Base-by-base conservation (phyloP, 176 grass and related monocot genomes). In the Juncus inflexus region DNA sequence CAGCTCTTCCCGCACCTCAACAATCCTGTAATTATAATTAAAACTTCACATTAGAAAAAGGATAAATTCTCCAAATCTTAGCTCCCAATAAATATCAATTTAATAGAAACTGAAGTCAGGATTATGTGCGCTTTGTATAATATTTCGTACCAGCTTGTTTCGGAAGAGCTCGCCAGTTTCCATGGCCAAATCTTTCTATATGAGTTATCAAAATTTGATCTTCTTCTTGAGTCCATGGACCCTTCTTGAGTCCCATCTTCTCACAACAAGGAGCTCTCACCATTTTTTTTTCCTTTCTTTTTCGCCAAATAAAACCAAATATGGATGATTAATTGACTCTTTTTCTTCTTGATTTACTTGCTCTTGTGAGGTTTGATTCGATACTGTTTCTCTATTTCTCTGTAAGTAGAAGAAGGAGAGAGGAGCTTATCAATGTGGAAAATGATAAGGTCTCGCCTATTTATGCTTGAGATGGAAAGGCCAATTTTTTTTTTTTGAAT, bases 231-330 rank as follows among this genome's bases (percentile, higher is more conserved):
- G 90, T 95, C 90, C 90, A 95, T 0, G 90, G 90, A 2, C 90
- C 90, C 83, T 66, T 79, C 74, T 95, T 95, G 0, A 95, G 66
- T 5, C 90, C 90, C 90, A 86, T 86, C 82, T 95, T 90, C 77
- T 90, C 90, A 73, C 90, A 95, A 82, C 90, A 95, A 76, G 86
- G 90, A 52, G 90, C 86, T 76, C 90, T 83, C 77, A 76, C 90
- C 90, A 95, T 89, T 42, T 13, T 2, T 2, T 2, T 7, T 55
- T 3, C 12, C 45, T 56, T 51, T 35, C 19, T 6, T 66, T 42
- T 15, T 12, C 1, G 19, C 19, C 19, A 28, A 28, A 28, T 28
- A 28, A 28, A 28, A 28, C 16, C 14, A 35, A 66, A 28, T 35
- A 37, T 12, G 15, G 7, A 4, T 42, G 61, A 14, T 63, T 3